Percentiles rank a stretch among this genome's conserved stretches.
These are phyloP conservation scores for Ogataea methylovora DNA, from an alignment of 805 yeast species.

Conservation along the genomic window DNA sequence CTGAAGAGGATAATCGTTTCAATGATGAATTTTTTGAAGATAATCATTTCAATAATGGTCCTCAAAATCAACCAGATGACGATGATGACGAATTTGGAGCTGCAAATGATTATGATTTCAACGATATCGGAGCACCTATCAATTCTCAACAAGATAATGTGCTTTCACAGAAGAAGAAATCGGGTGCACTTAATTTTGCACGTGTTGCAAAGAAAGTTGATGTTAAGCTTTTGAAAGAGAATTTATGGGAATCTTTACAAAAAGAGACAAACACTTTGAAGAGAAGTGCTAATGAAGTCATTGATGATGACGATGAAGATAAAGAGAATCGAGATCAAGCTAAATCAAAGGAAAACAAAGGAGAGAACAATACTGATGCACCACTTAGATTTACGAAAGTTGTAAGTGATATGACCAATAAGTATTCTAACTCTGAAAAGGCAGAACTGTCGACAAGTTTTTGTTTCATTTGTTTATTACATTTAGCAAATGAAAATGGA, in stretches of 20 bases:
- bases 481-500: slow-evolving; percentile 43
- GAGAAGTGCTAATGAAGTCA: slow-evolving; percentile 23
- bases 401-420: slow-evolving; percentile 26
- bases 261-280: slow-evolving; percentile 17
- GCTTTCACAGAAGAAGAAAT: slow-evolving; percentile 15
- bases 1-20: slow-evolving; percentile 4
- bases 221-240: slow-evolving; percentile 37
- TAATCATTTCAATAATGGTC: not conserved
- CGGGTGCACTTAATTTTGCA: slow-evolving; percentile 31
- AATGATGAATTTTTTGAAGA: slow-evolving; percentile 7
- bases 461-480: slow-evolving; percentile 41
- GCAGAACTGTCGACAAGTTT: slow-evolving; percentile 41
- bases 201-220: slow-evolving; percentile 42
- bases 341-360: not conserved
- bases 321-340: slow-evolving; percentile 3
- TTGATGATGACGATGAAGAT: slow-evolving; percentile 13
- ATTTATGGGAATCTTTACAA: slow-evolving; percentile 36
- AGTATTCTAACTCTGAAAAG: slow-evolving; percentile 30
- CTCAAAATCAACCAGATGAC: slow-evolving; percentile 12
- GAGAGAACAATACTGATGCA: slow-evolving; percentile 2
- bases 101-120: slow-evolving; percentile 27
- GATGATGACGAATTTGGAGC: slow-evolving; percentile 31
- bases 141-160: slow-evolving; percentile 28
- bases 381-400: slow-evolving; percentile 24
- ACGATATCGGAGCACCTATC: slow-evolving; percentile 19